Conservation (phyloP, 1,284 basidiomycete species). For the Microbotryum intermedium region DNA sequence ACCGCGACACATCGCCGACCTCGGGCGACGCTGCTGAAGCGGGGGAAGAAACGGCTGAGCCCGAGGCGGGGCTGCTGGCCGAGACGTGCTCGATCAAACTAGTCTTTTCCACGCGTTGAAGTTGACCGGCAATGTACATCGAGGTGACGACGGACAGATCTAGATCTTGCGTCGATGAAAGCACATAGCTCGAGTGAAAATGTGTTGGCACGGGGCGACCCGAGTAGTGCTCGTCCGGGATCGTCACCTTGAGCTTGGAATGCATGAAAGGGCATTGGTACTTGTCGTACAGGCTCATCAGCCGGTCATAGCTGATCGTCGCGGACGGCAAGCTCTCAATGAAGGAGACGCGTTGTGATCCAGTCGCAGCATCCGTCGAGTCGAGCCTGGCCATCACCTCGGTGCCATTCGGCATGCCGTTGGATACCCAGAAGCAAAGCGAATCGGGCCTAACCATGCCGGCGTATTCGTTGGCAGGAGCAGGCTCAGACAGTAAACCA, state of each 20-base stretch:
- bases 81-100: not conserved
- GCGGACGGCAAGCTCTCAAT: slow-evolving; percentile 22
- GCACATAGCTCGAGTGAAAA: slow-evolving; percentile 36
- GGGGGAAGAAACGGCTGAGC: not conserved
- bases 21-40: not conserved
- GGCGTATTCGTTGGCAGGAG: not conserved
- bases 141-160: slow-evolving; percentile 33
- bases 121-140: slow-evolving; percentile 30
- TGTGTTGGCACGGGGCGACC: slow-evolving; percentile 9
- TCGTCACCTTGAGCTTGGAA: slow-evolving; percentile 38
- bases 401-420: not conserved
- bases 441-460: slow-evolving; percentile 8
- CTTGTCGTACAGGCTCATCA: slow-evolving; percentile 38
- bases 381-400: slow-evolving; percentile 11
- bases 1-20: not conserved
- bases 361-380: slow-evolving; percentile 3
- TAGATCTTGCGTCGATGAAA: slow-evolving; percentile 32
- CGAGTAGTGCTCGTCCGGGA: slow-evolving; percentile 27
- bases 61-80: not conserved
- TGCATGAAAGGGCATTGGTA: slow-evolving; percentile 42
- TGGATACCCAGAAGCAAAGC: not conserved
- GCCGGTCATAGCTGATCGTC: slow-evolving; percentile 33
- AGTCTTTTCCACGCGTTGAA: not conserved
- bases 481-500: slow-evolving; percentile 11
- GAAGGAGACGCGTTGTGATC: not conserved